Conservation (phyloP, 140 eudicot species). For the Anethum foeniculum region DNA sequence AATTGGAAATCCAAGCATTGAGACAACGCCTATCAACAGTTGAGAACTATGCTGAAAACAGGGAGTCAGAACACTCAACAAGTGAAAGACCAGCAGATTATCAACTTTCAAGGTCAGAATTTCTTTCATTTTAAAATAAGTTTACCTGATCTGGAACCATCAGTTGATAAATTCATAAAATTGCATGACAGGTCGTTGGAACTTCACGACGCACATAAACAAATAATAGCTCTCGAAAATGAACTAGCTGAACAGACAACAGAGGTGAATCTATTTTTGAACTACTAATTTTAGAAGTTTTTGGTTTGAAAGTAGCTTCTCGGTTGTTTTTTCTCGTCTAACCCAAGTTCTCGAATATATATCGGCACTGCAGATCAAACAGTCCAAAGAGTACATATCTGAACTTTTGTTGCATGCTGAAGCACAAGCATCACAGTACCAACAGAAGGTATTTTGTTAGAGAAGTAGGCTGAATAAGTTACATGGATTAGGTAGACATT, state of each 20-base stretch:
- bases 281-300: not conserved
- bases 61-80: conserved; percentile 27
- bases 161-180: conserved; percentile 28
- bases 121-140: not conserved
- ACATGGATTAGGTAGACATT: not conserved
- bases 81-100: conserved; percentile 25
- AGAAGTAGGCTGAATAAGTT: conserved; percentile 5
- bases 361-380: conserved; percentile 46
- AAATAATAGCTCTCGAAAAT: conserved; percentile 54
- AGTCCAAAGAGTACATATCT: conserved; percentile 53
- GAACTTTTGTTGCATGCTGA: conserved; percentile 80
- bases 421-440: conserved; percentile 86
- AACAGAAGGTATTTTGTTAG: conserved; percentile 51
- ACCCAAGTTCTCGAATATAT: conserved; percentile 12
- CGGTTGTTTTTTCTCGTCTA: not conserved
- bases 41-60: conserved; percentile 45
- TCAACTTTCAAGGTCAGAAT: conserved; percentile 52
- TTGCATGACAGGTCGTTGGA: conserved; percentile 42
- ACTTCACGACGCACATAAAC: conserved; percentile 42
- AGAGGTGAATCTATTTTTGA: conserved; percentile 35
- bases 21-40: conserved; percentile 52
- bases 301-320: conserved; percentile 5
- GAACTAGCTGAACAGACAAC: conserved; percentile 50
- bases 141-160: not conserved
- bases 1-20: conserved; percentile 54